Conservation (phyloP, 2,329 filamentous ascomycete species). For the Passalora sequoiae region DNA sequence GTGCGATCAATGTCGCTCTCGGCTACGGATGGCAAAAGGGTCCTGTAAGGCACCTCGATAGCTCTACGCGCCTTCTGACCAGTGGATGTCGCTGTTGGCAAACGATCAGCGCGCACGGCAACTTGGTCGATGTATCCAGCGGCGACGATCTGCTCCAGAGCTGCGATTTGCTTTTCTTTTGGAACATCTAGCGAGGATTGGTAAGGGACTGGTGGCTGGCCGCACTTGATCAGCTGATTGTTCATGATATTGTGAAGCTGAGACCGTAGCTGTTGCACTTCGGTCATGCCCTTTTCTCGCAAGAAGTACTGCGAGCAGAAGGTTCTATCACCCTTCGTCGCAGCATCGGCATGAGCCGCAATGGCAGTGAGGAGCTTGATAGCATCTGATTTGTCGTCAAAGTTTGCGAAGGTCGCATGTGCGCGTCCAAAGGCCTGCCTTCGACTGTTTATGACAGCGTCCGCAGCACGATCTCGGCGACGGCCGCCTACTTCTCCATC, state of each 20-base stretch:
- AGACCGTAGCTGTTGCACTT: slow-evolving; percentile 73
- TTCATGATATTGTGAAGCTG: slow-evolving; percentile 80
- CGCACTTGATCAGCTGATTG: slow-evolving; percentile 19
- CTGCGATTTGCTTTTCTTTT: slow-evolving; percentile 62
- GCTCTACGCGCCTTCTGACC: slow-evolving; percentile 71
- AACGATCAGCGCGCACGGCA: slow-evolving; percentile 83
- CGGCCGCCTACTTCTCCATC: slow-evolving; percentile 29
- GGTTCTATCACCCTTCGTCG: slow-evolving; percentile 38
- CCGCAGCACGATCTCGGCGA: slow-evolving; percentile 9
- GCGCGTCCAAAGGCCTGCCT: slow-evolving; percentile 61
- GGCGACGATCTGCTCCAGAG: slow-evolving; percentile 85
- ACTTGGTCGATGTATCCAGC: slow-evolving; percentile 92
- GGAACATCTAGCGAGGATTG: slow-evolving; percentile 48
- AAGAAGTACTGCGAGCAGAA: slow-evolving; percentile 85
- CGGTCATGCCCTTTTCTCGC: slow-evolving; percentile 77
- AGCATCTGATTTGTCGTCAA: slow-evolving; percentile 79
- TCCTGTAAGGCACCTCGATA: slow-evolving; percentile 86
- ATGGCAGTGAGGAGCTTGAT: slow-evolving; percentile 87
- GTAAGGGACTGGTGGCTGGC: slow-evolving; percentile 28
- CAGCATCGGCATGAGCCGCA: slow-evolving; percentile 64
- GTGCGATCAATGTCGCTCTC: slow-evolving; percentile 21
- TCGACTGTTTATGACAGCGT: slow-evolving; percentile 8
- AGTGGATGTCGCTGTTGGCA: slow-evolving; percentile 52
- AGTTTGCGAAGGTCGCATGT: slow-evolving; percentile 70
- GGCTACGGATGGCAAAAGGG: slow-evolving; percentile 64